Conservation (phyloP, 768 basidiomycete species). For the Nidularia pulvinata region DNA sequence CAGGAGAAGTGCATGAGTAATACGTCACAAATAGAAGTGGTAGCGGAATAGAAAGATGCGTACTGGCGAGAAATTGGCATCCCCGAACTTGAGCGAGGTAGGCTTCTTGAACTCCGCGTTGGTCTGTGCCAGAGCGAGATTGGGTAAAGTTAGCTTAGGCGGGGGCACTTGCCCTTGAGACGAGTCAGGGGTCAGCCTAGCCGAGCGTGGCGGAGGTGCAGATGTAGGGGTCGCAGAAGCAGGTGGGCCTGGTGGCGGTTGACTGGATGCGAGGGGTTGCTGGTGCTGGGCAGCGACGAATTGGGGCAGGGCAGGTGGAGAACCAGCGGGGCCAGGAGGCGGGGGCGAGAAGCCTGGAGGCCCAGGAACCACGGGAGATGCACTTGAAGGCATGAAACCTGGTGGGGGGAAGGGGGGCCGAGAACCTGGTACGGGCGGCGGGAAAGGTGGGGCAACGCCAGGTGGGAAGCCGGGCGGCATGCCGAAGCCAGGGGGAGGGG, state of each 20-base stretch:
- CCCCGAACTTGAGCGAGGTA: slow-evolving; percentile 70
- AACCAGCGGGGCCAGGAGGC: slow-evolving; percentile 11
- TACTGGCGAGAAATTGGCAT: slow-evolving; percentile 82
- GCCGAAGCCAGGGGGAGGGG: slow-evolving; percentile 38
- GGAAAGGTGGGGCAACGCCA: slow-evolving; percentile 21
- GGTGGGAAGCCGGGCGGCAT: too few relatives aligned
- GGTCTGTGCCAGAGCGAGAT: slow-evolving; percentile 57
- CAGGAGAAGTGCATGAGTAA: slow-evolving; percentile 1
- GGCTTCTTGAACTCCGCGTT: slow-evolving; percentile 78
- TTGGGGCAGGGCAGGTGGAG: slow-evolving; percentile 7
- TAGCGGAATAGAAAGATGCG: slow-evolving; percentile 13
- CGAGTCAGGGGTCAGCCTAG: slow-evolving; percentile 12
- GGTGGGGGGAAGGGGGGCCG: slow-evolving; percentile 34
- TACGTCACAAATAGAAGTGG: not conserved
- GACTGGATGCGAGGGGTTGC: not conserved
- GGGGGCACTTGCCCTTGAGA: slow-evolving; percentile 17
- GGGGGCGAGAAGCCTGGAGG: slow-evolving; percentile 16
- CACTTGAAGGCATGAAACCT: slow-evolving; percentile 8
- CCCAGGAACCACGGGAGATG: not conserved
- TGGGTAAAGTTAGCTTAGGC: slow-evolving; percentile 45
- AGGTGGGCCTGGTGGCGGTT: not conserved
- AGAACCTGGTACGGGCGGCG: slow-evolving; percentile 10
- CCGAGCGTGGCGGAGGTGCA: slow-evolving; percentile 6
- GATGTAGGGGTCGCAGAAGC: not conserved
- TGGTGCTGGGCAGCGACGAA: slow-evolving; percentile 10